phyloP scores from a whole-genome alignment of 306 rosid species.

The Erythrophleum fordii region DNA sequence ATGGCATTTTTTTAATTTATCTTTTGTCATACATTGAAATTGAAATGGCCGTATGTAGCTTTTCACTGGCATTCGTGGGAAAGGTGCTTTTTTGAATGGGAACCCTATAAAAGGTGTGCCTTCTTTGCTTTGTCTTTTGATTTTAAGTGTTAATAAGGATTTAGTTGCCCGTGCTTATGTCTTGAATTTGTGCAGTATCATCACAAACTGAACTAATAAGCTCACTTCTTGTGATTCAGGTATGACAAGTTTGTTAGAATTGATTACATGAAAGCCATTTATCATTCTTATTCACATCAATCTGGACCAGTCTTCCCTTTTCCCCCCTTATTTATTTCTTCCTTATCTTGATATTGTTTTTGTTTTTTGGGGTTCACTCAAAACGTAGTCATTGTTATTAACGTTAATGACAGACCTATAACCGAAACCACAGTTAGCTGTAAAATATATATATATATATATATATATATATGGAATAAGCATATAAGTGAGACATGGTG shows the following conservation, averaged over 20 bases:
- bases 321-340: not conserved
- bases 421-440: slow-evolving; percentile 13
- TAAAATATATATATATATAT: slow-evolving; percentile 8
- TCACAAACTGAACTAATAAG: slow-evolving; percentile 77
- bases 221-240: slow-evolving; percentile 93
- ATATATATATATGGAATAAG: too few species aligned
- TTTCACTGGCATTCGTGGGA: slow-evolving; percentile 82
- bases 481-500: slow-evolving; percentile 9
- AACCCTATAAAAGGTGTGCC: slow-evolving; percentile 77
- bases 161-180: slow-evolving; percentile 33
- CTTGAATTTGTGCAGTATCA: slow-evolving; percentile 69
- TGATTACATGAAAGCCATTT: slow-evolving; percentile 14
- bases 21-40: slow-evolving; percentile 34
- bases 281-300: slow-evolving; percentile 19
- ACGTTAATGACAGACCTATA: slow-evolving; percentile 20
- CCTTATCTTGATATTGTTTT: not conserved
- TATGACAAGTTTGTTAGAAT: slow-evolving; percentile 46
- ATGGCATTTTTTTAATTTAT: not conserved
- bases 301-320: not conserved
- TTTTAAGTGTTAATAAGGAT: slow-evolving; percentile 12
- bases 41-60: slow-evolving; percentile 56
- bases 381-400: not conserved
- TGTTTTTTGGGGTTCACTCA: not conserved
- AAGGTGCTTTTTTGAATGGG: slow-evolving; percentile 89
- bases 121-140: slow-evolving; percentile 23